phyloP scores from a whole-genome alignment of 1,139 yeast genomes.

The Candida labiduridarum region DNA sequence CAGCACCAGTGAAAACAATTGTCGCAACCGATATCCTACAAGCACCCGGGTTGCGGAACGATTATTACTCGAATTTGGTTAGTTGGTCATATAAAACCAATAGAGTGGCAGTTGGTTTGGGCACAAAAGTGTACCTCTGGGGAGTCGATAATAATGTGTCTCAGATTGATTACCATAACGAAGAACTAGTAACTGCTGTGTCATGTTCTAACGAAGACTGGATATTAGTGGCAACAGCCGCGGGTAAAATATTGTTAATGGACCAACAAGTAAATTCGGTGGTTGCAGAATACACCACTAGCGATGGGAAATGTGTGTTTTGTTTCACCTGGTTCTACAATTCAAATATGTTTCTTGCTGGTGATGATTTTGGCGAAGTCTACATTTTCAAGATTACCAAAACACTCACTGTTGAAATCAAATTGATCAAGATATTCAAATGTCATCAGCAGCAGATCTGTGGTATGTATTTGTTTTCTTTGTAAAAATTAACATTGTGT shows the following conservation, averaged over 20 bases:
- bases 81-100: conserved; percentile 67
- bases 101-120: conserved; percentile 71
- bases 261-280: conserved; percentile 19
- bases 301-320: conserved; percentile 44
- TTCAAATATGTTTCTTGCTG: conserved; percentile 52
- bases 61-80: conserved; percentile 76
- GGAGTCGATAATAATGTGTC: conserved; percentile 51
- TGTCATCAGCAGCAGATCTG: conserved; percentile 71
- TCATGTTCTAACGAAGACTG: conserved; percentile 52
- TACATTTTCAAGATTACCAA: conserved; percentile 39
- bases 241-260: conserved; percentile 29
- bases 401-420: conserved; percentile 12
- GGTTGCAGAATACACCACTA: conserved; percentile 10
- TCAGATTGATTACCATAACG: conserved; percentile 22
- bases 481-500: too few relatives aligned
- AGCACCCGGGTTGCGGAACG: conserved; percentile 78
- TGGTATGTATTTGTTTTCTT: conserved; percentile 39
- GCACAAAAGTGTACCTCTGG: conserved; percentile 68
- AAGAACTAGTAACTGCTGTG: conserved; percentile 57
- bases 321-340: conserved; percentile 65
- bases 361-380: conserved; percentile 72
- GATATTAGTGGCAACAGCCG: conserved; percentile 55
- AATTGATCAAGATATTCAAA: conserved; percentile 31
- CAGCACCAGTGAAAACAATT: conserved; percentile 6
- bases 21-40: conserved; percentile 40